A percentile compares a stretch with the other conserved stretches of the same genome.
These are phyloP conservation scores for Roridomyces roridus DNA, from an alignment of 768 basidiomycete species.

Conservation along the genomic window DNA sequence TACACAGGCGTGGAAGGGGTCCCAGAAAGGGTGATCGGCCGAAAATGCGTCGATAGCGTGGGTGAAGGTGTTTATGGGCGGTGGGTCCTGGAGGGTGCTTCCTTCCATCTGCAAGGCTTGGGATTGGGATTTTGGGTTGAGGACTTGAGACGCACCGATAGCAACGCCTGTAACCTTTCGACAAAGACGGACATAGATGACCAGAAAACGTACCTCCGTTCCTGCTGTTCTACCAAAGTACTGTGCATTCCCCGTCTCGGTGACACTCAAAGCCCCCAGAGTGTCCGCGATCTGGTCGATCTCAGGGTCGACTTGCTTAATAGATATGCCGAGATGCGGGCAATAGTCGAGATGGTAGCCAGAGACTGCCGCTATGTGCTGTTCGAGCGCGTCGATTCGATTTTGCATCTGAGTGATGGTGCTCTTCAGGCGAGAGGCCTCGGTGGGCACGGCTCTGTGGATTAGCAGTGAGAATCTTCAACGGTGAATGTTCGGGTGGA, in stretches of 20 bases:
- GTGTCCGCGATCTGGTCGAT: neutral
- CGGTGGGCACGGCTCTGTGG: conserved; percentile 8
- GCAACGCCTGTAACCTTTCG: neutral
- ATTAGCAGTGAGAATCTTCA: neutral
- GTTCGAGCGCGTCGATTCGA: conserved; percentile 7
- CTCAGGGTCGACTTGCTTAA: neutral
- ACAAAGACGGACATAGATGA: neutral
- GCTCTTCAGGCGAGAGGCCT: neutral
- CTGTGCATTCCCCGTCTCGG: neutral
- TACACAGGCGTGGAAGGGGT: too few species aligned
- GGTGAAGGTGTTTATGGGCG: neutral
- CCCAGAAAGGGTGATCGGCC: neutral
- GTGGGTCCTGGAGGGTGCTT: neutral
- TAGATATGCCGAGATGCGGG: neutral
- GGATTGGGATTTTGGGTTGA: neutral
- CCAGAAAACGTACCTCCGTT: conserved; percentile 1
- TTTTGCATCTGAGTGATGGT: neutral
- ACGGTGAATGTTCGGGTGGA: neutral
- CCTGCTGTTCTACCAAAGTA: conserved; percentile 20
- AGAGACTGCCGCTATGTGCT: neutral
- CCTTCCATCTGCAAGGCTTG: conserved; percentile 8
- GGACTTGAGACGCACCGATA: conserved; percentile 1
- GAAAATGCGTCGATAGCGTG: neutral
- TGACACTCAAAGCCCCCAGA: conserved; percentile 1
- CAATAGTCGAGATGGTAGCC: conserved; percentile 2